Evolutionary conservation across 75 land plant species (phyloP).

Genomic region (Cupressus sempervirens): DNA sequence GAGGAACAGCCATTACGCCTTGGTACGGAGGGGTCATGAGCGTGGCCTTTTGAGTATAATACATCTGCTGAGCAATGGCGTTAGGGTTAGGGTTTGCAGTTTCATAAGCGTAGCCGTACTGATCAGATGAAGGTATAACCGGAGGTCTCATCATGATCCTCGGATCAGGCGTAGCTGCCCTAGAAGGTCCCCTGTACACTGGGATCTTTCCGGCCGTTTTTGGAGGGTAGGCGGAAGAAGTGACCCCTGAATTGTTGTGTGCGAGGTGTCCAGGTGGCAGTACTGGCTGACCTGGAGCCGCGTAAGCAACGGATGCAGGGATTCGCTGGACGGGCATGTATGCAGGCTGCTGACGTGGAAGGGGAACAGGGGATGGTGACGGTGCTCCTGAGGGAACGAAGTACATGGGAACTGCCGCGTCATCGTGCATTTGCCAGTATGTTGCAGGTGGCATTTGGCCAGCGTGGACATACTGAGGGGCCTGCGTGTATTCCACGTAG

Average conservation of each 20-base stretch:
- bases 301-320: neutral
- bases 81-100: neutral
- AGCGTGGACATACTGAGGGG: neutral
- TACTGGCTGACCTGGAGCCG: neutral
- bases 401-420: neutral
- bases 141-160: slow-evolving; percentile 3
- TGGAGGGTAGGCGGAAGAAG: neutral
- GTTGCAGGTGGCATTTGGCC: neutral
- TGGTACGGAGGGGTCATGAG: neutral
- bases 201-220: neutral
- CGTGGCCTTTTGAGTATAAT: slow-evolving; percentile 1
- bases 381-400: neutral
- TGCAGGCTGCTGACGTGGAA: neutral
- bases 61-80: neutral
- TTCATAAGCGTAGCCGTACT: slow-evolving; percentile 11
- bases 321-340: slow-evolving; percentile 5
- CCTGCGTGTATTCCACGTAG: neutral
- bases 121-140: neutral
- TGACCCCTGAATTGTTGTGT: neutral
- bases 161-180: neutral
- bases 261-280: neutral
- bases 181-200: neutral
- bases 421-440: slow-evolving; percentile 3
- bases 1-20: neutral
- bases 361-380: neutral